These are phyloP conservation scores for Penicillium egyptiacum DNA, from an alignment of 495 filamentous ascomycete species.

Conservation along the genomic window DNA sequence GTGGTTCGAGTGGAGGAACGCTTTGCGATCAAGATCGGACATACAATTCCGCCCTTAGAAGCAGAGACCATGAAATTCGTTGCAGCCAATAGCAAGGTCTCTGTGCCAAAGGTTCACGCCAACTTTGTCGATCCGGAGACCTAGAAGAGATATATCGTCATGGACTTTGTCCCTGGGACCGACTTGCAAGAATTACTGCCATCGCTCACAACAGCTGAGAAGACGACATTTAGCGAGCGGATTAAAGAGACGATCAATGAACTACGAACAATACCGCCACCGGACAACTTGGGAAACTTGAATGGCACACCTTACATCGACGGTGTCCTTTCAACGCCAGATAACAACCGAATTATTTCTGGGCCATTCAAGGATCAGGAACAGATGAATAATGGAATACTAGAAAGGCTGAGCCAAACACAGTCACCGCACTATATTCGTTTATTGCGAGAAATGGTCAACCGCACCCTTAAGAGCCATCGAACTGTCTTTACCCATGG, in stretches of 20 bases:
- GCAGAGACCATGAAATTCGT: constrained; percentile 28
- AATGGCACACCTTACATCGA: no score
- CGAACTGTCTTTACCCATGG: constrained; percentile 31
- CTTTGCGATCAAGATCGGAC: constrained; percentile 25
- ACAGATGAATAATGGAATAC: constrained; percentile 11
- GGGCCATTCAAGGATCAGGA: constrained; percentile 3
- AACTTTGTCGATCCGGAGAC: constrained; percentile 22
- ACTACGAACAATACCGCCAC: no score
- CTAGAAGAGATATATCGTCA: constrained; percentile 23
- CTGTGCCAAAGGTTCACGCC: constrained; percentile 22
- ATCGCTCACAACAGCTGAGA: no score
- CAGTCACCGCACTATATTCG: constrained; percentile 10
- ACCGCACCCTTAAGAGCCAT: constrained; percentile 21
- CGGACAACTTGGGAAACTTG: no score
- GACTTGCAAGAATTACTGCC: background rate
- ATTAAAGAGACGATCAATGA: no score
- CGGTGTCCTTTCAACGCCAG: no score
- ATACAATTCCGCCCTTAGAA: constrained; percentile 14
- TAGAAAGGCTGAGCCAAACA: background rate
- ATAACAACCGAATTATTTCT: constrained; percentile 5
- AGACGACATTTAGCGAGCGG: no score
- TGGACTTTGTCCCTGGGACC: constrained; percentile 22
- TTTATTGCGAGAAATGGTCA: constrained; percentile 20
- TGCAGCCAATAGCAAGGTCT: constrained; percentile 21
- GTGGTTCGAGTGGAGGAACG: constrained; percentile 22